These are phyloP conservation scores for Metschnikowia proteae DNA, from an alignment of 805 yeast genomes.

Conservation along the genomic window DNA sequence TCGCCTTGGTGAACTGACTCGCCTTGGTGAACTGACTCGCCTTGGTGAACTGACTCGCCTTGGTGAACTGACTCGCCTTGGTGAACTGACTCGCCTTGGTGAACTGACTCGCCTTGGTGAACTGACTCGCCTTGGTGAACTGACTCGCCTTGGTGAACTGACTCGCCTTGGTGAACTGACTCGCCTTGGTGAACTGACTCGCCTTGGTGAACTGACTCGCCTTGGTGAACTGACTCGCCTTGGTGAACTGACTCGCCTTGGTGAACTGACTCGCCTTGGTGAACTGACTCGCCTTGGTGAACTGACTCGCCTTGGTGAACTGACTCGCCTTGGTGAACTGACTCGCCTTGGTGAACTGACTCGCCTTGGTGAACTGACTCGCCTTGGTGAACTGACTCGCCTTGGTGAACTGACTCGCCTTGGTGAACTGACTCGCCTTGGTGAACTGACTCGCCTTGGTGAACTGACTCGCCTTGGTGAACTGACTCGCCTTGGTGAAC, in stretches of 20 bases:
- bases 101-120: constrained; percentile 15
- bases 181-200: constrained; percentile 15
- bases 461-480: constrained; percentile 15
- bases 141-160: constrained; percentile 14
- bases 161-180: constrained; percentile 14
- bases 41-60: constrained; percentile 15
- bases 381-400: constrained; percentile 17
- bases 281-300: constrained; percentile 16
- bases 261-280: constrained; percentile 16
- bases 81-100: constrained; percentile 16
- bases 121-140: constrained; percentile 15
- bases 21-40: constrained; percentile 17
- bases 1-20: constrained; percentile 15
- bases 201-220: constrained; percentile 17
- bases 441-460: constrained; percentile 17
- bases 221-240: constrained; percentile 16
- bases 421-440: constrained; percentile 15
- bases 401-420: constrained; percentile 15
- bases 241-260: constrained; percentile 15
- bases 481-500: constrained; percentile 15
- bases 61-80: constrained; percentile 16
- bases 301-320: constrained; percentile 15
- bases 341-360: constrained; percentile 15
- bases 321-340: constrained; percentile 14
- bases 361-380: constrained; percentile 14